Evolutionary conservation across 2,329 filamentous ascomycete genomes (phyloP).

Genomic region (Beauveria bassiana): DNA sequence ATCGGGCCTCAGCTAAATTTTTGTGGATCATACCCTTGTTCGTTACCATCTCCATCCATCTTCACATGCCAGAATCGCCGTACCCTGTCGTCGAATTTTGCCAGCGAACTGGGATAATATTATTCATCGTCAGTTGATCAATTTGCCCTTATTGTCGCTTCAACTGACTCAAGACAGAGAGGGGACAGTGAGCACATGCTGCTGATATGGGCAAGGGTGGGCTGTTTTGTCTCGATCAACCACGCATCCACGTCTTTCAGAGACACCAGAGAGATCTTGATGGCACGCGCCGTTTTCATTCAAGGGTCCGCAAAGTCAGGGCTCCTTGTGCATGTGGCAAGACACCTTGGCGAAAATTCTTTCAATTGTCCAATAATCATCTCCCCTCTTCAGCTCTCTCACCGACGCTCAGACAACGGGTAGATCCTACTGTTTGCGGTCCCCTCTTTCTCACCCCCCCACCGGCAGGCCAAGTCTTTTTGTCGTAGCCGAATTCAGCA

Average conservation of each 20-base stretch:
- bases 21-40: background rate
- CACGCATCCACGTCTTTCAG: background rate
- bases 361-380: constrained; percentile 1
- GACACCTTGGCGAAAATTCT: background rate
- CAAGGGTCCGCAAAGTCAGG: background rate
- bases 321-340: background rate
- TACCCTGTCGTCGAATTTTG: background rate
- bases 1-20: constrained; percentile 7
- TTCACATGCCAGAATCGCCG: constrained; percentile 4
- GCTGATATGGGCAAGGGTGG: background rate
- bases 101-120: background rate
- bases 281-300: background rate
- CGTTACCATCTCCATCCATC: background rate
- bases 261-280: background rate
- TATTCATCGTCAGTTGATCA: background rate
- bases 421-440: background rate
- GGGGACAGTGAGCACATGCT: background rate
- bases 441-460: background rate
- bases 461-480: background rate
- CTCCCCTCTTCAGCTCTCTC: background rate
- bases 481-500: background rate
- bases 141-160: background rate
- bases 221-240: background rate
- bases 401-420: background rate
- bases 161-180: background rate